A percentile compares a stretch with the other conserved stretches of the same genome.
Conservation (phyloP, 352 stramenopile genomes). For the Phytophthora tentaculata region DNA sequence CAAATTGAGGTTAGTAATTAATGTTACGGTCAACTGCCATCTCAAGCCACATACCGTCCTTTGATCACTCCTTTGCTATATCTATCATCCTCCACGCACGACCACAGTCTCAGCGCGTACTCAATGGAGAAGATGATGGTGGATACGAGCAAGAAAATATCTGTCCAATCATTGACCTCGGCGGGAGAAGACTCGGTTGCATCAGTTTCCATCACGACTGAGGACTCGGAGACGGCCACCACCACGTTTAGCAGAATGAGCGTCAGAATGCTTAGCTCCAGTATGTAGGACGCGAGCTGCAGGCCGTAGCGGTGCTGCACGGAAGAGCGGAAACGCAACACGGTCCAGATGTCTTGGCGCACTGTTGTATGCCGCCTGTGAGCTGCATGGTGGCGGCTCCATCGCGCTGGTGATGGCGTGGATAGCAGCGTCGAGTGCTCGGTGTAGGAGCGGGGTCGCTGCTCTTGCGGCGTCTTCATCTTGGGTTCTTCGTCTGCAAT, state of each 20-base stretch:
- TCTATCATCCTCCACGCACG: constrained; percentile 63
- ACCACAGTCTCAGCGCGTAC: constrained; percentile 65
- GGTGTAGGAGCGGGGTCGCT: constrained; percentile 30
- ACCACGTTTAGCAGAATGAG: constrained; percentile 72
- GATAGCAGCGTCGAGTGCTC: constrained; percentile 42
- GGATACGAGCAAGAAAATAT: constrained; percentile 57
- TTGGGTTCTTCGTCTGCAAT: constrained; percentile 5
- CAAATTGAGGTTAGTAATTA: no score
- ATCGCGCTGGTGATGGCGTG: constrained; percentile 21
- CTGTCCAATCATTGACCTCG: constrained; percentile 43
- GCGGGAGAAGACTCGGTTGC: constrained; percentile 8
- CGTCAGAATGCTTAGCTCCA: constrained; percentile 57
- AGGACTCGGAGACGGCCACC: constrained; percentile 57
- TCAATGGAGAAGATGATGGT: constrained; percentile 70
- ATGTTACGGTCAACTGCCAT: not conserved
- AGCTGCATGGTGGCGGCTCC: constrained; percentile 12
- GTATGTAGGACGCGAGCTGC: constrained; percentile 57
- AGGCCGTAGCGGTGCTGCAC: constrained; percentile 48
- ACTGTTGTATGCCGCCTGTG: constrained; percentile 26
- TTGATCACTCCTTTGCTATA: constrained; percentile 41
- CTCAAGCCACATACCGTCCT: constrained; percentile 35
- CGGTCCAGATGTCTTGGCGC: constrained; percentile 60
- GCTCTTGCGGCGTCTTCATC: constrained; percentile 28
- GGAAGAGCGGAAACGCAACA: constrained; percentile 64
- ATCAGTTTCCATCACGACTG: constrained; percentile 23